A percentile compares a stretch with the other conserved stretches of the same genome.
Conservation (phyloP, 805 yeast species). For the Myxozyma neotropica region DNA sequence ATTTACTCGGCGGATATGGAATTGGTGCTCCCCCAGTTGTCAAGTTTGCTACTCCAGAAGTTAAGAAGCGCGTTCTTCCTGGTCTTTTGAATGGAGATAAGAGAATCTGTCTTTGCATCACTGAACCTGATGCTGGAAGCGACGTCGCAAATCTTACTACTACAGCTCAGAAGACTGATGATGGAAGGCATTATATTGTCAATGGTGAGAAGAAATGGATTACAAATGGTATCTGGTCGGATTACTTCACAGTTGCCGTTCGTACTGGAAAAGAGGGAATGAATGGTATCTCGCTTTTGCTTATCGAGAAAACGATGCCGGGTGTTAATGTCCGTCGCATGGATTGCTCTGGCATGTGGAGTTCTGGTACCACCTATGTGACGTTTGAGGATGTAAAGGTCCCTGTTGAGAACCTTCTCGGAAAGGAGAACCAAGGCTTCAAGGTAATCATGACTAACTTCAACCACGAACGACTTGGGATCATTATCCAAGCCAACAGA, state of each 20-base stretch:
- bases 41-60: slow-evolving; percentile 41
- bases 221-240: slow-evolving; percentile 49
- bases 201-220: slow-evolving; percentile 52
- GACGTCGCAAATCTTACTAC: slow-evolving; percentile 49
- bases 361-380: slow-evolving; percentile 47
- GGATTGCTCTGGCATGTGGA: slow-evolving; percentile 48
- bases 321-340: slow-evolving; percentile 46
- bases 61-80: slow-evolving; percentile 45
- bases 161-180: slow-evolving; percentile 44
- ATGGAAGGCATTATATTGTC: slow-evolving; percentile 47
- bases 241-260: slow-evolving; percentile 50
- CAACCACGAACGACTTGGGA: slow-evolving; percentile 49
- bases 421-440: slow-evolving; percentile 48
- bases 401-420: slow-evolving; percentile 47
- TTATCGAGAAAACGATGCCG: slow-evolving; percentile 45
- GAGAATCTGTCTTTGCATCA: slow-evolving; percentile 48
- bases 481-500: slow-evolving; percentile 47
- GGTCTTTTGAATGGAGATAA: slow-evolving; percentile 44
- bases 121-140: slow-evolving; percentile 51
- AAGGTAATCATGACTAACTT: slow-evolving; percentile 49
- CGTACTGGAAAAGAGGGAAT: slow-evolving; percentile 49
- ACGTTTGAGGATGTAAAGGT: slow-evolving; percentile 50
- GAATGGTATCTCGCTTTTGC: slow-evolving; percentile 46
- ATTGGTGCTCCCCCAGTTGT: slow-evolving; percentile 48
- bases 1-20: slow-evolving; percentile 47